These are phyloP conservation scores for Sphaerulina vaccinii DNA, from an alignment of 2,329 filamentous ascomycete genomes.

Conservation along the genomic window DNA sequence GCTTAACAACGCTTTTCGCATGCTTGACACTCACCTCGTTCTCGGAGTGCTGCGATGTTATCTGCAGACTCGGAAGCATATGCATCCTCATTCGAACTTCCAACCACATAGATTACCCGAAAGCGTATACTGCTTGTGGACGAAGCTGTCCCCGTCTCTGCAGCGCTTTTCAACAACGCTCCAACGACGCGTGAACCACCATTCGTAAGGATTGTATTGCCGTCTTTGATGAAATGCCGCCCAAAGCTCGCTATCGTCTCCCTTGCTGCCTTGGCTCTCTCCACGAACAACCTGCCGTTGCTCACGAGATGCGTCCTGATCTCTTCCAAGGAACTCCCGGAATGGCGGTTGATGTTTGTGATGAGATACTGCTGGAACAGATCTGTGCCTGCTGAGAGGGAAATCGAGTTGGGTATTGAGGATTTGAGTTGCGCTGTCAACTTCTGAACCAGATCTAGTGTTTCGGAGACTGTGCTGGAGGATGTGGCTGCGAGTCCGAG, in stretches of 20 bases:
- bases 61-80: slow-evolving; percentile 62
- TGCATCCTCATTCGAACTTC: slow-evolving; percentile 33
- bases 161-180: slow-evolving; percentile 71
- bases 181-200: slow-evolving; percentile 84
- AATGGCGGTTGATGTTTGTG: slow-evolving; percentile 59
- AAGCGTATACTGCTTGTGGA: slow-evolving; percentile 65
- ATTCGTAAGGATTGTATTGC: slow-evolving; percentile 81
- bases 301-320: slow-evolving; percentile 79
- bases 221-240: slow-evolving; percentile 73
- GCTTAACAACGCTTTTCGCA: too few relatives aligned
- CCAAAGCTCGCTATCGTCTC: slow-evolving; percentile 80
- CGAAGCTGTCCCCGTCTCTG: slow-evolving; percentile 55
- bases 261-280: slow-evolving; percentile 79
- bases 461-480: slow-evolving; percentile 88
- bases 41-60: slow-evolving; percentile 69
- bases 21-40: too few relatives aligned
- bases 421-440: slow-evolving; percentile 76
- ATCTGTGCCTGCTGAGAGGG: slow-evolving; percentile 88
- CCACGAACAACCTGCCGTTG: slow-evolving; percentile 83
- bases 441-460: slow-evolving; percentile 76
- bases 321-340: slow-evolving; percentile 71
- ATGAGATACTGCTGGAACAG: slow-evolving; percentile 94
- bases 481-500: slow-evolving; percentile 76
- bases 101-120: slow-evolving; percentile 70
- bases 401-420: slow-evolving; percentile 82